Evolutionary conservation across 1,139 yeast genomes (phyloP).

Genomic region (Zygoascus meyerae): DNA sequence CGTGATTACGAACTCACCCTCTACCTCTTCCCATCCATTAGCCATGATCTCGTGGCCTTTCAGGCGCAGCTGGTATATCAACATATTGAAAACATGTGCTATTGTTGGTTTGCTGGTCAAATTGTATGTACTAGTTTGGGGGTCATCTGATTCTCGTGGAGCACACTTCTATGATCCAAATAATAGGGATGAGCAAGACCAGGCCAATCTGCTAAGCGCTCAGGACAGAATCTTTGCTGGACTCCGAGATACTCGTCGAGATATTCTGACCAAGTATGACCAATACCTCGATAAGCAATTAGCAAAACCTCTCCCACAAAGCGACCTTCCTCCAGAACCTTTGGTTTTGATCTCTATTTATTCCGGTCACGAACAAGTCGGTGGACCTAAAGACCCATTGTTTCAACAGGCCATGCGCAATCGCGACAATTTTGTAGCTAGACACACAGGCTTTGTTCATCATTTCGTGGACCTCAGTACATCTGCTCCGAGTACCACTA

Average conservation of each 20-base stretch:
- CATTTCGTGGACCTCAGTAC: conserved; percentile 1
- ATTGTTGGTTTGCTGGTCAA: background rate
- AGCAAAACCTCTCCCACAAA: background rate
- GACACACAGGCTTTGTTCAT: conserved; percentile 1
- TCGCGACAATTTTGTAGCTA: conserved; percentile 5
- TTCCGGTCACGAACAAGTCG: background rate
- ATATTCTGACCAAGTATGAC: background rate
- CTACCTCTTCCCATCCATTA: too few species aligned
- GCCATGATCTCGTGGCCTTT: too few species aligned
- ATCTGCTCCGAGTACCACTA: background rate
- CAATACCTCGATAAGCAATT: background rate
- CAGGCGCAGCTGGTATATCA: background rate
- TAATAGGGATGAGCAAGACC: too few species aligned
- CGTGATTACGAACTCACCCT: too few species aligned
- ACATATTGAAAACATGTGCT: background rate
- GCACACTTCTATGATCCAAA: too few species aligned
- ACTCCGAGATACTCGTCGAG: background rate
- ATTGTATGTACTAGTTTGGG: background rate
- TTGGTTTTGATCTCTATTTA: background rate
- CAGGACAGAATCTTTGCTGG: background rate
- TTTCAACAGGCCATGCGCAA: conserved; percentile 5
- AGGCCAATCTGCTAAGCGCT: background rate
- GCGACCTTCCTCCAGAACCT: background rate
- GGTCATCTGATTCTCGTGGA: too few species aligned
- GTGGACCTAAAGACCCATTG: background rate